phyloP scores from a whole-genome alignment of 2,329 filamentous ascomycete species.

The Blastomyces silverae region DNA sequence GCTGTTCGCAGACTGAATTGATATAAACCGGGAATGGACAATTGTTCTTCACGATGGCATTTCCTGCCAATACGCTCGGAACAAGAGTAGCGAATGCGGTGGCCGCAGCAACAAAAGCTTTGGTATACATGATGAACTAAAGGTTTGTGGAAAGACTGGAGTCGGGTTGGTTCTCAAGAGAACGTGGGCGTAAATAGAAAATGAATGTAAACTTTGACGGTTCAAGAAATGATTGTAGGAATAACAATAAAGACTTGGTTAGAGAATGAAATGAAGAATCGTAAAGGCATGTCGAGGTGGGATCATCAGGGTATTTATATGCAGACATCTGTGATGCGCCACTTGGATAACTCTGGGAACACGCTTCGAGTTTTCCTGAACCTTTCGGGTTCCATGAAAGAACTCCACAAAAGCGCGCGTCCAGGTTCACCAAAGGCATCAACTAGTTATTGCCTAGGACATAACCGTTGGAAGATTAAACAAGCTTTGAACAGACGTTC shows the following conservation, averaged over 20 bases:
- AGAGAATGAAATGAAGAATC: slow-evolving; percentile 15
- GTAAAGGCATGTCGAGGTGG: slow-evolving; percentile 4
- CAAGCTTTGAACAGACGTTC: background rate
- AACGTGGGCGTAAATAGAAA: slow-evolving; percentile 4
- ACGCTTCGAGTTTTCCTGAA: background rate
- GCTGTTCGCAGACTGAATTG: slow-evolving; percentile 36
- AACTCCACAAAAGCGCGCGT: background rate
- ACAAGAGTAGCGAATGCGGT: slow-evolving; percentile 31
- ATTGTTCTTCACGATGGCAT: slow-evolving; percentile 37
- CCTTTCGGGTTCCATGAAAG: background rate
- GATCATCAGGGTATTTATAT: slow-evolving; percentile 21
- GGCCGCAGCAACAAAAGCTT: slow-evolving; percentile 31
- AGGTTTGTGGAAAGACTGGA: slow-evolving; percentile 7
- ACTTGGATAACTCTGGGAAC: background rate
- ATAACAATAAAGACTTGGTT: slow-evolving; percentile 12
- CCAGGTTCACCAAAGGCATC: background rate
- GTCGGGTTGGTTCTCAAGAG: slow-evolving; percentile 11
- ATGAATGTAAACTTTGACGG: slow-evolving; percentile 2
- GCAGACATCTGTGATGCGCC: background rate
- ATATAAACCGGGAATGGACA: slow-evolving; percentile 35
- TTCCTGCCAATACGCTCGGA: slow-evolving; percentile 25
- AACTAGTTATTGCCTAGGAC: background rate
- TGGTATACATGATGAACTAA: slow-evolving; percentile 31
- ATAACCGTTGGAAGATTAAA: background rate
- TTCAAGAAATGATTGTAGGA: slow-evolving; percentile 13